phyloP scores from a whole-genome alignment of 106 monocot species.

The Dendrobium nobile region DNA sequence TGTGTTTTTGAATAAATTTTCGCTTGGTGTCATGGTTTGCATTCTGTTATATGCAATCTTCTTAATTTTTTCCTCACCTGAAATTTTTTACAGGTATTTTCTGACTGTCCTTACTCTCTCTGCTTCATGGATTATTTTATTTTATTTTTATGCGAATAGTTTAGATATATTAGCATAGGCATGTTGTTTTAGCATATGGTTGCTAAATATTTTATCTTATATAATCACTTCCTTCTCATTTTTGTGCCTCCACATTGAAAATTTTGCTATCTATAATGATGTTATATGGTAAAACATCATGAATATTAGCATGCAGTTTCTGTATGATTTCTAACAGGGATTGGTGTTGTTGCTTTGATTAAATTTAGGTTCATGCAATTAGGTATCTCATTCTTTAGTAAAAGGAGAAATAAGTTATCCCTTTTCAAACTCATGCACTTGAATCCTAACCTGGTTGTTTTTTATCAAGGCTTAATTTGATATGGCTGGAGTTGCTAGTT shows the following conservation, averaged over 20 bases:
- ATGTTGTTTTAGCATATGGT: background rate
- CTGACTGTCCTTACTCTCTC: background rate
- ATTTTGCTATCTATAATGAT: background rate
- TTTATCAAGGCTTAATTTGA: no score
- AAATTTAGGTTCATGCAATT: background rate
- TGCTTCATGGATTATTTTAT: background rate
- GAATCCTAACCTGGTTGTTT: no score
- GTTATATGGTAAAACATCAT: background rate
- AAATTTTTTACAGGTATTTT: background rate
- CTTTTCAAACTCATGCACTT: no score
- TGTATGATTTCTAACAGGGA: background rate
- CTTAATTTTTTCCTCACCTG: background rate
- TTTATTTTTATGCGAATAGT: background rate
- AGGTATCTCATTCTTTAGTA: no score
- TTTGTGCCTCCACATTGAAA: background rate
- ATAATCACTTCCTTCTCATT: background rate
- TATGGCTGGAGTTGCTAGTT: no score
- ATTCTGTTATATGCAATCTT: background rate
- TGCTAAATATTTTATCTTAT: background rate
- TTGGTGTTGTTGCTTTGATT: background rate
- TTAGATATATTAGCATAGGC: background rate
- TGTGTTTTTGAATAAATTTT: background rate
- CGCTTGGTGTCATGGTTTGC: background rate
- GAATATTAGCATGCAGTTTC: background rate
- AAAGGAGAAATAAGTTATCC: no score